phyloP scores from a whole-genome alignment of 352 stramenopile species.

The Phytophthora parvispora region DNA sequence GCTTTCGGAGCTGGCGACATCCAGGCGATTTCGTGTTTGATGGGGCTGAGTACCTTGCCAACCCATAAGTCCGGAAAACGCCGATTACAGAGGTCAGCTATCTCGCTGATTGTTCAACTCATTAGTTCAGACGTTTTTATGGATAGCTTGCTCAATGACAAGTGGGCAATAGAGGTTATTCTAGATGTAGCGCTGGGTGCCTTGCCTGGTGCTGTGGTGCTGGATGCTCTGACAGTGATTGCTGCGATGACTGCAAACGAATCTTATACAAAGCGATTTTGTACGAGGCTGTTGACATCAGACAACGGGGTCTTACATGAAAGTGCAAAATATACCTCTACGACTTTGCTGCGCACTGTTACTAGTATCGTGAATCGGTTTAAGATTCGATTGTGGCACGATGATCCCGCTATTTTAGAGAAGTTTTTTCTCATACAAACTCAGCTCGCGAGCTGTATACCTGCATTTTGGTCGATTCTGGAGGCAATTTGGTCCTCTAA shows the following conservation, averaged over 20 bases:
- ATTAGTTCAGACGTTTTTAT: constrained; percentile 14
- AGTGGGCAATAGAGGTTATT: constrained; percentile 18
- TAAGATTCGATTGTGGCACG: constrained; percentile 25
- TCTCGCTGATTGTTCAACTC: constrained; percentile 21
- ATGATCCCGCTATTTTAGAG: constrained; percentile 16
- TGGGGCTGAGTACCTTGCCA: background rate
- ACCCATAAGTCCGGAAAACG: background rate
- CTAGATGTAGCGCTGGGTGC: constrained; percentile 19
- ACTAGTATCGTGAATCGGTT: constrained; percentile 20
- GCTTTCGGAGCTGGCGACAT: constrained; percentile 7
- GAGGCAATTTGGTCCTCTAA: constrained; percentile 13
- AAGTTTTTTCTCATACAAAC: constrained; percentile 25
- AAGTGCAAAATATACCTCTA: background rate
- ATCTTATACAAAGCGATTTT: constrained; percentile 21
- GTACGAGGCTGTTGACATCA: background rate
- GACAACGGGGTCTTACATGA: background rate
- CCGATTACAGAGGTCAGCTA: constrained; percentile 18
- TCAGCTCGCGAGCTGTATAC: constrained; percentile 4
- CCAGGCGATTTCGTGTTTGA: constrained; percentile 9
- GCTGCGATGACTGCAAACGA: constrained; percentile 18
- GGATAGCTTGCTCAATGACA: constrained; percentile 19
- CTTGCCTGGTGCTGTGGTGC: constrained; percentile 15
- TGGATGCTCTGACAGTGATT: constrained; percentile 12
- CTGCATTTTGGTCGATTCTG: constrained; percentile 16
- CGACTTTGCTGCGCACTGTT: background rate